These are phyloP conservation scores for Curvularia verruculosa DNA, from an alignment of 2,329 filamentous ascomycete genomes.

Conservation along the genomic window DNA sequence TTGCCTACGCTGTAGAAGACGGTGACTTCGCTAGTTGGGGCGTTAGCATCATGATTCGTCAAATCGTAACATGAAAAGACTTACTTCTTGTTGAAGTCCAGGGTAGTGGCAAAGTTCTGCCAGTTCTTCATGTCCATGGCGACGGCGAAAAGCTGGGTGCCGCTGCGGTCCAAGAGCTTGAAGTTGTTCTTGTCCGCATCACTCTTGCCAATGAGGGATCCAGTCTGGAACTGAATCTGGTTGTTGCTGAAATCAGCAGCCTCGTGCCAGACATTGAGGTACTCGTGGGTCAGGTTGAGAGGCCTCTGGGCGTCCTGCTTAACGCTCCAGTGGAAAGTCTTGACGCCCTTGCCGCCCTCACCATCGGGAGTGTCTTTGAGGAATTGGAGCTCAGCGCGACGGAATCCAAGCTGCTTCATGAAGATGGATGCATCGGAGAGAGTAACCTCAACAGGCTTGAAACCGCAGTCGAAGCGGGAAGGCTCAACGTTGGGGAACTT, in stretches of 20 bases:
- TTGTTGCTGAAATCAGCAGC: conserved; percentile 49
- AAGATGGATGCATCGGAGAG: conserved; percentile 67
- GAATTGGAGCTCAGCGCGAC: conserved; percentile 63
- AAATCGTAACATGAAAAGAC: conserved; percentile 15
- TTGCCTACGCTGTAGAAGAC: conserved; percentile 63
- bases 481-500: conserved; percentile 52
- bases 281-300: conserved; percentile 67
- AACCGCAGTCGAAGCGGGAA: conserved; percentile 56
- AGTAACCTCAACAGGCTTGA: conserved; percentile 60
- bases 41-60: background rate
- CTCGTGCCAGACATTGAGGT: conserved; percentile 56
- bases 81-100: conserved; percentile 64
- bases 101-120: conserved; percentile 67
- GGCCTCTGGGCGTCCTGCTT: conserved; percentile 59
- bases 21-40: conserved; percentile 56
- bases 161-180: conserved; percentile 48
- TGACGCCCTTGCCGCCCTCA: conserved; percentile 60
- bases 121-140: conserved; percentile 60
- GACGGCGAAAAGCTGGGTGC: conserved; percentile 55
- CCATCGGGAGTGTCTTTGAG: conserved; percentile 60
- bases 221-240: conserved; percentile 60
- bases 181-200: conserved; percentile 52
- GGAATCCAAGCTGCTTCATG: conserved; percentile 64
- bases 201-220: conserved; percentile 57
- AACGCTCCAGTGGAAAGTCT: conserved; percentile 67